These are phyloP conservation scores for Saccharomycopsis fermentans DNA, from an alignment of 805 yeast genomes.

Conservation along the genomic window DNA sequence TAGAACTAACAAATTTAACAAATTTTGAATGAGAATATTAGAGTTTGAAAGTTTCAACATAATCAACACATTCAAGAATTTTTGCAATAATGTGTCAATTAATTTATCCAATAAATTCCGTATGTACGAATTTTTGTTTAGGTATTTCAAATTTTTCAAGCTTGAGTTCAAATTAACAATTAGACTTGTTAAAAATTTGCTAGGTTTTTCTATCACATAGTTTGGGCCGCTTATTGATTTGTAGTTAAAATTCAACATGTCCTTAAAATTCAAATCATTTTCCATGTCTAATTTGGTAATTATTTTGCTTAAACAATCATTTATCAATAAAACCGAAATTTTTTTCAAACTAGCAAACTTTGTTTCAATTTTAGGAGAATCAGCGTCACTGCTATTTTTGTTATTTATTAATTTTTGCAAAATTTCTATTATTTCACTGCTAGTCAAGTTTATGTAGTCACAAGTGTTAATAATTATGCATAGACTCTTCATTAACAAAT, in stretches of 20 bases:
- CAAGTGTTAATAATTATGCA: slow-evolving; percentile 78
- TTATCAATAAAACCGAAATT: slow-evolving; percentile 46
- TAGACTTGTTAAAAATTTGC: slow-evolving; percentile 57
- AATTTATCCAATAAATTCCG: slow-evolving; percentile 69
- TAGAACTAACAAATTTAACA: slow-evolving; percentile 59
- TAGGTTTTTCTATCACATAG: slow-evolving; percentile 36
- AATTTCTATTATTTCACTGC: slow-evolving; percentile 59
- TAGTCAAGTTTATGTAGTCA: slow-evolving; percentile 75
- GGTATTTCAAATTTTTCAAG: slow-evolving; percentile 37
- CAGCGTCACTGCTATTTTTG: slow-evolving; percentile 15
- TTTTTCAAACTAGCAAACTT: slow-evolving; percentile 41
- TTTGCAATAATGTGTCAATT: slow-evolving; percentile 50
- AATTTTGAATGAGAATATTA: slow-evolving; percentile 63
- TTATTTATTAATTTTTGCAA: slow-evolving; percentile 22
- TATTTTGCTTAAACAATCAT: slow-evolving; percentile 44
- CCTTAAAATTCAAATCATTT: slow-evolving; percentile 69
- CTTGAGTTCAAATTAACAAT: slow-evolving; percentile 36
- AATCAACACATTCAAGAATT: slow-evolving; percentile 47
- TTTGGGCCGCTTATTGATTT: slow-evolving; percentile 47
- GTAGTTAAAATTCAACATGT: slow-evolving; percentile 74
- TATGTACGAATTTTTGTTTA: slow-evolving; percentile 60
- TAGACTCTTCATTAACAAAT: slow-evolving; percentile 54
- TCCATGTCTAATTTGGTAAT: slow-evolving; percentile 51
- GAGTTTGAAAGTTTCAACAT: slow-evolving; percentile 51
- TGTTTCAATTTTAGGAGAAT: slow-evolving; percentile 19